These are phyloP conservation scores for Pestalotiopsis sp. DNA, from an alignment of 2,329 filamentous ascomycete genomes.

Conservation along the genomic window DNA sequence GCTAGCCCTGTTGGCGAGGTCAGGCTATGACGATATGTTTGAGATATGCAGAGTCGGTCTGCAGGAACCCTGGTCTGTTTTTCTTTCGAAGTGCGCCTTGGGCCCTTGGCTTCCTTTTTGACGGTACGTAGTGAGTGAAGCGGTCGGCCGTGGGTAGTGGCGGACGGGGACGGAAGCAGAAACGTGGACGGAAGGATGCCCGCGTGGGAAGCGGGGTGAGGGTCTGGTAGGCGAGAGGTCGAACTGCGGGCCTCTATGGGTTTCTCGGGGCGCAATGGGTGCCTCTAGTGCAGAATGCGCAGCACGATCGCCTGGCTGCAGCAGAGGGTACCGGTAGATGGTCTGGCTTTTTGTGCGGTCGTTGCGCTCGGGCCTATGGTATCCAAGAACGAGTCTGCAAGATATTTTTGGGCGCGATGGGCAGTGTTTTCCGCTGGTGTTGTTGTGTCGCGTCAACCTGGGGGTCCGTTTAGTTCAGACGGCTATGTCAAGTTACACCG, in stretches of 20 bases:
- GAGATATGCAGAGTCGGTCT: constrained; percentile 22
- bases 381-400: not conserved
- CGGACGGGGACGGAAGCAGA: constrained; percentile 12
- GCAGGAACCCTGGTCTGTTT: constrained; percentile 14
- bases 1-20: constrained; percentile 39
- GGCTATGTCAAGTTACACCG: constrained; percentile 10
- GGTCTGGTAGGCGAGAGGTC: constrained; percentile 31
- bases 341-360: not conserved
- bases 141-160: constrained; percentile 13
- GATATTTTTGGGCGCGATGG: not conserved
- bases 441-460: not conserved
- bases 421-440: no score
- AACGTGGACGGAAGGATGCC: constrained; percentile 14
- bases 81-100: constrained; percentile 3
- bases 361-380: not conserved
- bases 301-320: constrained; percentile 33
- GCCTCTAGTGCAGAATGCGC: constrained; percentile 23
- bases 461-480: constrained; percentile 1
- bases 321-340: constrained; percentile 12
- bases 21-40: constrained; percentile 47
- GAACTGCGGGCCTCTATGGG: constrained; percentile 34
- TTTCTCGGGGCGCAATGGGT: constrained; percentile 11
- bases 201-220: constrained; percentile 15
- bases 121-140: constrained; percentile 10
- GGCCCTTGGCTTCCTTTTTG: constrained; percentile 9